Evolutionary conservation across 2,329 filamentous ascomycete species (phyloP).

Genomic region (Trichoderma sp.): DNA sequence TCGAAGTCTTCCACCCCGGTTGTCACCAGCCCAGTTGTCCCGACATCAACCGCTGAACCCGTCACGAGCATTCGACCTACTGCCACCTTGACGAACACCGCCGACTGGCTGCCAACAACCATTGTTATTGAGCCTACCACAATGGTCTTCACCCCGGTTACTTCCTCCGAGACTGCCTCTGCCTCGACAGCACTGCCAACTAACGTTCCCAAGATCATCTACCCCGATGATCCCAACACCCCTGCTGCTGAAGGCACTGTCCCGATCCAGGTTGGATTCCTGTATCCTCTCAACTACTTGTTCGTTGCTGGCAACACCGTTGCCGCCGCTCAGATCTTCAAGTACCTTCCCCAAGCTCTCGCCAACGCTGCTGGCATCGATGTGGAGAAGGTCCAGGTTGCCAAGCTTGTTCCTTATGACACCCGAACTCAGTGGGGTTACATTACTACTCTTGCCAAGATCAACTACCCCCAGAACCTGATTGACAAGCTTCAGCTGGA

Average conservation of each 20-base stretch:
- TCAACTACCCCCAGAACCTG: conserved; percentile 70
- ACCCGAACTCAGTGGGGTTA: conserved; percentile 67
- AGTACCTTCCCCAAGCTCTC: conserved; percentile 70
- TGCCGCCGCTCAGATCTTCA: conserved; percentile 82
- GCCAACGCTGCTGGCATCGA: conserved; percentile 59
- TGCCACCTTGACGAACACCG: conserved; percentile 43
- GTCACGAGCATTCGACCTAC: conserved; percentile 43
- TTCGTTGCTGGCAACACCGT: conserved; percentile 72
- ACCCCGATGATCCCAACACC: conserved; percentile 58
- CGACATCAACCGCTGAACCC: conserved; percentile 21
- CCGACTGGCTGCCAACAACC: conserved; percentile 56
- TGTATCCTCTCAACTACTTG: conserved; percentile 74
- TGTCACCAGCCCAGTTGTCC: background rate
- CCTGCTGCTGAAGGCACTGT: conserved; percentile 61
- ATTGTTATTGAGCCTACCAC: conserved; percentile 54
- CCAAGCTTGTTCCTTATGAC: conserved; percentile 72
- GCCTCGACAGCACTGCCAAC: conserved; percentile 58
- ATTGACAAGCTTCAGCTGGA: conserved; percentile 66
- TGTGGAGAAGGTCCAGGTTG: conserved; percentile 59
- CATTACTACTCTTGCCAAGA: conserved; percentile 69
- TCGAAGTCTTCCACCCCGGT: conserved; percentile 5
- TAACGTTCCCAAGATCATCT: conserved; percentile 70
- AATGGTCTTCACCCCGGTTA: conserved; percentile 33
- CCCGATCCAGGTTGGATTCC: conserved; percentile 82
- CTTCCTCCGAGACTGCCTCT: conserved; percentile 38